Evolutionary conservation across 139 green algal species (phyloP), one percentile per base, ranked within the genome.

Genomic region (Picochlorum sp.): DNA sequence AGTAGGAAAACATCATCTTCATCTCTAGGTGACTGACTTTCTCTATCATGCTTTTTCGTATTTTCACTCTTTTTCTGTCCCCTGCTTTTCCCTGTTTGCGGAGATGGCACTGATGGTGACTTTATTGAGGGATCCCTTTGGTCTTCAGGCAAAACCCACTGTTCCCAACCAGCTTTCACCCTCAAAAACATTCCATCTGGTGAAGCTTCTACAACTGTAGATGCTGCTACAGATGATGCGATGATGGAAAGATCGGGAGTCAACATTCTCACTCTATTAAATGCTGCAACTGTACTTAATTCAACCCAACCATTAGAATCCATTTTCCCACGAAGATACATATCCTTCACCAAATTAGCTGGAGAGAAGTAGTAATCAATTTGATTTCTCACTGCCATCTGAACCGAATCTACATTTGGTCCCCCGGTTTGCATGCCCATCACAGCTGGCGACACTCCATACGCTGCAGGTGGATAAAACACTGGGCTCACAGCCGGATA

Each of bases 321-420:
- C 91, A 97, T 97, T 55, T 97, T 95, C 12, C 69, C 78, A 3
- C 92, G 73, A 70, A 98, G 56, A 76, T 96, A 98, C 12, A 95
- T 74, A 67, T 98, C 92, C 43, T 86, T 83, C 50, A 71, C 78
- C 37, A 98, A 76, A 67, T 98, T 98, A 9, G 90, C 84, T n/a
- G 80, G 70, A 41, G 73, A 88, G 76, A 97, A 96, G 73, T 97
- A 97, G 74, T 96, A 97, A 59, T 97, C 90, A 44, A 97, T 85
- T 77, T 97, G 88, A 59, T 59, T 68, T 22, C 67, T 52, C 16
- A 95, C 81, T 0, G 84, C 69, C 26, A 80, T 76, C 50, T 67
- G 52, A 69, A 79, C 65, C 25, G 65, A 66, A 39, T 51, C 57
- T 9, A 69, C 59, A 12, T 32, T 24, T 0, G 74, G 51, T 2